Percentiles rank a stretch among this genome's conserved stretches.
Conservation (phyloP, 2,329 filamentous ascomycete genomes). For the Helotiales sp. region DNA sequence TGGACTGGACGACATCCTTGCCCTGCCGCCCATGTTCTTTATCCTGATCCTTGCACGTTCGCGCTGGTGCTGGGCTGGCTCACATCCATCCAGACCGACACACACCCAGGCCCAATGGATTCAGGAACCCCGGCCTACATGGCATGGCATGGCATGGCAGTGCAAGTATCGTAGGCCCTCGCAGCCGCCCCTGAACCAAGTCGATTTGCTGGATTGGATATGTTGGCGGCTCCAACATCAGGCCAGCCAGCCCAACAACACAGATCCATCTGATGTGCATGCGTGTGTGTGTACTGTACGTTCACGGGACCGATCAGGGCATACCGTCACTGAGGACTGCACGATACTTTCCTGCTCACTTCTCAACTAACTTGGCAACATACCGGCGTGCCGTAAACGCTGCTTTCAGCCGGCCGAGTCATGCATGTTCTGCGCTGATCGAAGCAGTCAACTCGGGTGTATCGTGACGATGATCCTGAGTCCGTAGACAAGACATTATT, state of each 20-base stretch:
- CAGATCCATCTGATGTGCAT: conserved; percentile 11
- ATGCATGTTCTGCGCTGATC: not conserved
- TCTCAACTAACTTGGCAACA: no score
- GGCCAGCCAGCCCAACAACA: not conserved
- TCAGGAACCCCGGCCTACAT: conserved; percentile 28
- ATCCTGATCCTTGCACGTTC: conserved; percentile 8
- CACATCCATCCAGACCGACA: conserved; percentile 16
- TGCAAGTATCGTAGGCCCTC: not conserved
- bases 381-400: conserved; percentile 1
- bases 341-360: not conserved
- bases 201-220: not conserved
- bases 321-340: not conserved
- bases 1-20: not conserved
- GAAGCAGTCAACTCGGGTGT: not conserved
- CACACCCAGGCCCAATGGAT: conserved; percentile 21
- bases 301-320: not conserved
- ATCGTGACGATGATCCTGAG: conserved; percentile 1
- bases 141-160: conserved; percentile 14
- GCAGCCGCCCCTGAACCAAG: conserved; percentile 6
- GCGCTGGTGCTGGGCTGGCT: conserved; percentile 16
- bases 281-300: not conserved
- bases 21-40: not conserved
- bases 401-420: conserved; percentile 10
- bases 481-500: not conserved
- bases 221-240: conserved; percentile 16